These are phyloP conservation scores for Cystobasidium onofrii DNA, from an alignment of 768 basidiomycete genomes.

Conservation along the genomic window DNA sequence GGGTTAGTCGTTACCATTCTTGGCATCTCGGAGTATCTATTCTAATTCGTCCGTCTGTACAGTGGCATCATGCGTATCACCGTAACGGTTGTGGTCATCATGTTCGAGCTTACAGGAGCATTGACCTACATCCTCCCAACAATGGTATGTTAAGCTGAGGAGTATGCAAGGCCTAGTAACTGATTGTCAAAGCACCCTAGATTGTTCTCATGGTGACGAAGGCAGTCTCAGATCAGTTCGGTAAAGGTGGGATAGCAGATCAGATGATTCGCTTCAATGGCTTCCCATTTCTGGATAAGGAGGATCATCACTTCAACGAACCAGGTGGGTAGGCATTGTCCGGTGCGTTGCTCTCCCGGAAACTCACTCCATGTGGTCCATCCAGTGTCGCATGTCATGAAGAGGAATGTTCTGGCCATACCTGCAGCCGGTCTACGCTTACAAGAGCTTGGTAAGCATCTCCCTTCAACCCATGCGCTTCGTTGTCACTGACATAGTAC, in stretches of 20 bases:
- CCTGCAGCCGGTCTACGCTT: constrained; percentile 67
- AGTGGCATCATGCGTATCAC: constrained; percentile 97
- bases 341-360: constrained; percentile 10
- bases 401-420: constrained; percentile 64
- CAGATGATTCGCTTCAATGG: constrained; percentile 96
- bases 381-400: constrained; percentile 82
- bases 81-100: constrained; percentile 95
- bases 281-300: constrained; percentile 92
- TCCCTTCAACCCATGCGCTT: not conserved
- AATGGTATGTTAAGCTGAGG: constrained; percentile 58
- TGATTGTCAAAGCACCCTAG: constrained; percentile 48
- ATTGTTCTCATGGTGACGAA: constrained; percentile 94
- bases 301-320: constrained; percentile 83
- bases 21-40: constrained; percentile 13
- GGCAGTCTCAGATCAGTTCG: constrained; percentile 89
- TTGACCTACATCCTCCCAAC: constrained; percentile 93
- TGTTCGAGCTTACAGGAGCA: constrained; percentile 97
- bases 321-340: constrained; percentile 55
- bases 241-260: constrained; percentile 88
- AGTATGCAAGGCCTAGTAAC: not conserved
- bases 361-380: constrained; percentile 15
- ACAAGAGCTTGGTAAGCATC: constrained; percentile 64
- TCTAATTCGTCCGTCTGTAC: not conserved
- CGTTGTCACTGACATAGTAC: constrained; percentile 2
- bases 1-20: constrained; percentile 52